Evolutionary conservation across 2,329 filamentous ascomycete species (phyloP), one percentile per base, ranked within the genome.

Genomic region (Aspergillus puulaauensis): DNA sequence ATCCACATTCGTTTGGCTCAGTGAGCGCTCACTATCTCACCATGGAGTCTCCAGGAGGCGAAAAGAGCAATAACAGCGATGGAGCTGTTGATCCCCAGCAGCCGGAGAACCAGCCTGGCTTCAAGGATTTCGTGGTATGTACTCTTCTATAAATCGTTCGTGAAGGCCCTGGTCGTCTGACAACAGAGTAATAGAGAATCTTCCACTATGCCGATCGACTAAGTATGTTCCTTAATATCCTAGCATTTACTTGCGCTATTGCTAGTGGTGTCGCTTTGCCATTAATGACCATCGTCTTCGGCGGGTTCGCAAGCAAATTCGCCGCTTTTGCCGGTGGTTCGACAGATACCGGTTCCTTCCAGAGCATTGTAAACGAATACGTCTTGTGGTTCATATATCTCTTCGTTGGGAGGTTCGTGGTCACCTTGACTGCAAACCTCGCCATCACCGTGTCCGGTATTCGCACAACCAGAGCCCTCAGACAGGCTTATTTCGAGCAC

Each of bases 251-350:
- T 24, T 51, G 48, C 33, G 62, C 68, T n/a, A 61, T 69, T 9
- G 66, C 59, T 2, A 67, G 66, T 9, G 69, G 69, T 6, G 60
- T 64, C 6, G 59, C 64, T 4, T 58, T 75, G 53, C 69, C 74
- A 2, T 57, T 76, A 52, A 67, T 77, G 66, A 75, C 73, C 48
- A 61, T 77, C 24, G 68, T 77, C 12, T 73, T 77, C 46, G 75
- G 75, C 61, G 57, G 57, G 48, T 65, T 66, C 47, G 54, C 67
- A 59, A 47, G 64, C 31, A 62, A 68, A 17, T 70, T 73, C 46
- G 72, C 65, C 11, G 59, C 63, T 14, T 68, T 66, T 57, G 53
- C 63, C 44, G 49, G 57, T 24, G 43, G 43, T 51, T 45, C 37
- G 24, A 47, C 17, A 37, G 66, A 51, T 56, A 61, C 40, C 55